Conservation (phyloP, 192 early-diverging fungal genomes). For the Geranomyces michiganensis region DNA sequence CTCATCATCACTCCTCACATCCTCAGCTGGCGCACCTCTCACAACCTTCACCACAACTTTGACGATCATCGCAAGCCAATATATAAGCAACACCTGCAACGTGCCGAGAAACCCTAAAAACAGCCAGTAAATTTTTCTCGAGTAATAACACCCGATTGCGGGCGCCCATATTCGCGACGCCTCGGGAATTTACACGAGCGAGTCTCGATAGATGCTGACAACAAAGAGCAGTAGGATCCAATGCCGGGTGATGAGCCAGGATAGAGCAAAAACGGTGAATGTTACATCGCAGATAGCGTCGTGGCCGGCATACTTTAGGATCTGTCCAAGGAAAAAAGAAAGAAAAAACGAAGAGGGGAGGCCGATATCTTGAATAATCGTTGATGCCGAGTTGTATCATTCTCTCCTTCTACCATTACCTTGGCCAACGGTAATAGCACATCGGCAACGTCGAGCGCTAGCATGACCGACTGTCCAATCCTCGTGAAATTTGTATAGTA, state of each 20-base stretch:
- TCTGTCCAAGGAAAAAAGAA: slow-evolving; percentile 11
- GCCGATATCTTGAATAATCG: no score
- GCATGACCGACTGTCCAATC: slow-evolving; percentile 78
- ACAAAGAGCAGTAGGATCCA: slow-evolving; percentile 15
- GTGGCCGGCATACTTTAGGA: slow-evolving; percentile 70
- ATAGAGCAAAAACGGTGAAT: slow-evolving; percentile 74
- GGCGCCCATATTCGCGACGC: slow-evolving; percentile 24
- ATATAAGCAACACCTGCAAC: slow-evolving; percentile 71
- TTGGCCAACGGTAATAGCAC: slow-evolving; percentile 77
- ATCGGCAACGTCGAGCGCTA: slow-evolving; percentile 79
- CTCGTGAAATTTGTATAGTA: slow-evolving; percentile 72
- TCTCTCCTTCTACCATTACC: no score
- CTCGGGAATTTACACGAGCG: slow-evolving; percentile 56
- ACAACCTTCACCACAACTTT: slow-evolving; percentile 64
- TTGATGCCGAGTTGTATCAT: no score
- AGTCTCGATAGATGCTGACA: slow-evolving; percentile 16
- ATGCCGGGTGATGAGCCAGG: slow-evolving; percentile 80
- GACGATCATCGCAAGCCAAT: slow-evolving; percentile 79
- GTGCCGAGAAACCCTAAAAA: slow-evolving; percentile 60
- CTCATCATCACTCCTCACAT: slow-evolving; percentile 57
- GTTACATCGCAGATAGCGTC: slow-evolving; percentile 64
- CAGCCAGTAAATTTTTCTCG: slow-evolving; percentile 24
- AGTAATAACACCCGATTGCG: slow-evolving; percentile 22
- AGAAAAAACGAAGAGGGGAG: not conserved
- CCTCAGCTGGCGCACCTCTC: slow-evolving; percentile 68